Evolutionary conservation across 2,329 filamentous ascomycete species (phyloP).

Genomic region (Magnaporthiopsis rhizophila): DNA sequence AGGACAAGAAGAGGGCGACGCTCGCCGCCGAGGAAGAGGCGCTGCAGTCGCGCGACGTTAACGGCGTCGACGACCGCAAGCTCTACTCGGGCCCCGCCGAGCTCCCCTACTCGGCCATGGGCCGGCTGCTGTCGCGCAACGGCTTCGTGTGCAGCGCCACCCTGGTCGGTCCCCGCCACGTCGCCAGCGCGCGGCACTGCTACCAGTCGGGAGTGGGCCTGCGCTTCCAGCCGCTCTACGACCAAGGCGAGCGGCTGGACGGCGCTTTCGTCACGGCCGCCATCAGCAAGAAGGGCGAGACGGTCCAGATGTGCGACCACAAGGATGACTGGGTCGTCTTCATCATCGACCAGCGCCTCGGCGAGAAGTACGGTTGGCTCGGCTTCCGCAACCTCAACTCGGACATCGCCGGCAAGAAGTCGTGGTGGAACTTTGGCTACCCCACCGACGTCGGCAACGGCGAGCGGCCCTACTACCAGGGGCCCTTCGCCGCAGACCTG

Average conservation of each 20-base stretch:
- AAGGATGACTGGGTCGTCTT: constrained; percentile 6
- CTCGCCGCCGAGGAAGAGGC: too few relatives aligned
- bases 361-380: constrained; percentile 2
- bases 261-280: background rate
- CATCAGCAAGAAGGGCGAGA: background rate
- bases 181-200: constrained; percentile 6
- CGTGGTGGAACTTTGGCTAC: constrained; percentile 5
- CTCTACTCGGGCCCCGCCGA: background rate
- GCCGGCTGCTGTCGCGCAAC: background rate
- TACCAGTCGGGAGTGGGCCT: background rate
- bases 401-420: background rate
- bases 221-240: constrained; percentile 3
- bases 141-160: constrained; percentile 2
- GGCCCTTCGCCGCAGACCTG: background rate
- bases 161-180: constrained; percentile 2
- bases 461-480: constrained; percentile 4
- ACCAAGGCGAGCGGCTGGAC: constrained; percentile 1
- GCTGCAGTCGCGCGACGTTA: background rate
- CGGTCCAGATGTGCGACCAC: background rate
- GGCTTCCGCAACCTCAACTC: constrained; percentile 1
- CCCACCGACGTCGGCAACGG: constrained; percentile 1
- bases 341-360: constrained; percentile 1
- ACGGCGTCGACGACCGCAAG: background rate
- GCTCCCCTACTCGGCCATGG: constrained; percentile 4
- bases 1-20: background rate